Base-by-base conservation (phyloP, 805 yeast genomes). In the Sungouiozyma intestinalis region DNA sequence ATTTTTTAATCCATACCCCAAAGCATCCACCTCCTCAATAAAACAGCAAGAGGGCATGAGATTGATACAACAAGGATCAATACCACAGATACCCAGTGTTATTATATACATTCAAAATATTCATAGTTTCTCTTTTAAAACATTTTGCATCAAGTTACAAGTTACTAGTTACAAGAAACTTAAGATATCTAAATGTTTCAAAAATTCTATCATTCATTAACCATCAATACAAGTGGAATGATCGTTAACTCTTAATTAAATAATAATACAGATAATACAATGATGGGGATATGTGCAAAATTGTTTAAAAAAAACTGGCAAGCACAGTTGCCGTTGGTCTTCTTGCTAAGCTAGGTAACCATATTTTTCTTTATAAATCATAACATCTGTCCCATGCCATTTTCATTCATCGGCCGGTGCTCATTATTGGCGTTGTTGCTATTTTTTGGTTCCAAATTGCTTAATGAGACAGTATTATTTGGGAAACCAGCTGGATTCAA, bases 1-100 rank as follows among this genome's bases (percentile, higher is more conserved):
- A 57, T 38, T 58, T 58, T 44, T 41, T 58, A 39, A 58, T 58
- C 11, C 61, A 58, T 43, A 58, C 63, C 1, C 63, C 62, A 33
- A 58, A 55, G 39, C 60, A 58, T 46, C 63, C 63, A 17, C 63
- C 63, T 14, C 60, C 62, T n/a, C 46, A 46, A 18, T 53, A 39
- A 33, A 14, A n/a, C n/a, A n/a, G n/a, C n/a, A n/a, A n/a, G n/a
- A n/a, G n/a, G n/a, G n/a, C n/a, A n/a, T n/a, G n/a, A n/a, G n/a
- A n/a, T n/a, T n/a, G n/a, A n/a, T n/a, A n/a, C n/a, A n/a, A n/a
- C n/a, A 7, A n/a, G 11, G 9, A 7, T 17, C 14, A 9, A 14
- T 35, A 9, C 24, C 14, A 35, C 39, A 4, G 13, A 15, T 36
- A 36, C 39, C 15, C 15, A 37, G 15, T 36, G 38, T 33, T 24